Evolutionary conservation across 1,284 basidiomycete species (phyloP).

Genomic region (Amylostereum chailletii): DNA sequence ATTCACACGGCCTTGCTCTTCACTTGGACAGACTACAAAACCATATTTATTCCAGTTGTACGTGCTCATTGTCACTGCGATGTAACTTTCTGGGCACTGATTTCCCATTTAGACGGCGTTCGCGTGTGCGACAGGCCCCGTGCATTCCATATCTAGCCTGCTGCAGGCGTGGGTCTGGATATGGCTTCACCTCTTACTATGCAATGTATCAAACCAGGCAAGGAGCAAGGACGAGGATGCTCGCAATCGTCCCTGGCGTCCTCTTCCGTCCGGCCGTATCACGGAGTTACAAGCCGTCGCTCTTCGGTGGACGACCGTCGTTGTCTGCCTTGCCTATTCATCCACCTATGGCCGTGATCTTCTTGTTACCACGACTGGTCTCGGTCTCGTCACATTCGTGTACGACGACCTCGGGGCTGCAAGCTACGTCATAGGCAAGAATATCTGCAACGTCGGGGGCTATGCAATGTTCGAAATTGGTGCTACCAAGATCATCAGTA

Average conservation of each 20-base stretch:
- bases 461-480: conserved; percentile 25
- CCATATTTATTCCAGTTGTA: conserved; percentile 19
- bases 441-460: conserved; percentile 23
- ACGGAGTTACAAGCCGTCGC: conserved; percentile 14
- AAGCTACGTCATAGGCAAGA: conserved; percentile 20
- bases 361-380: conserved; percentile 15
- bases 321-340: conserved; percentile 18
- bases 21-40: conserved; percentile 20
- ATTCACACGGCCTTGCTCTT: conserved; percentile 16
- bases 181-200: conserved; percentile 26
- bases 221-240: conserved; percentile 21
- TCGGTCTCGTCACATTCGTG: conserved; percentile 19
- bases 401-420: conserved; percentile 22
- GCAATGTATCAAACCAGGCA: conserved; percentile 27
- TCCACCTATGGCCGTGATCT: conserved; percentile 15
- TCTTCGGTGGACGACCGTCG: conserved; percentile 22
- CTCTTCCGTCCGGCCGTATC: conserved; percentile 24
- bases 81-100: neutral
- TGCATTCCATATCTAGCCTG: conserved; percentile 11
- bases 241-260: conserved; percentile 25
- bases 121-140: conserved; percentile 15
- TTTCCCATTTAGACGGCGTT: conserved; percentile 15
- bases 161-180: conserved; percentile 16
- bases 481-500: conserved; percentile 21
- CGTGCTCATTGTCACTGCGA: conserved; percentile 2